Base-by-base conservation (phyloP, 1,284 basidiomycete genomes). In the Puccinia coronata region DNA sequence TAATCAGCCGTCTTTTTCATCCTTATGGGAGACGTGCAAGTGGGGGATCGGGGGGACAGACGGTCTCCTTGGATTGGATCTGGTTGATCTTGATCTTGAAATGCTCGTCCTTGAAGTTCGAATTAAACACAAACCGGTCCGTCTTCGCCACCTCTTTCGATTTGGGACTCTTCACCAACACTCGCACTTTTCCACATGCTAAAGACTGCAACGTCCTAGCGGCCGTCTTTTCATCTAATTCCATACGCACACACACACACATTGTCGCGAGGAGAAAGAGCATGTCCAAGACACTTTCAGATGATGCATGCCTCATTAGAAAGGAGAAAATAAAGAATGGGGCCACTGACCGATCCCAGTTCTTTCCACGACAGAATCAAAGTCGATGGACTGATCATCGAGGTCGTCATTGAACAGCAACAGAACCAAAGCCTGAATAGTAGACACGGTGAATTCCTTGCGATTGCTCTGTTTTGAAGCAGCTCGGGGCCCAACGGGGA, bases 1-100 rank as follows among this genome's bases (percentile, higher is more conserved):
- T n/a, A n/a, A n/a, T n/a, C n/a, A n/a, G n/a, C n/a, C n/a, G n/a
- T n/a, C 39, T 55, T 11, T 11, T n/a, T 73, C 71, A 39, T n/a
- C n/a, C n/a, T n/a, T n/a, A n/a, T n/a, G n/a, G n/a, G n/a, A n/a
- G n/a, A 51, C 39, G 34, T 36, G 1, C 31, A 63, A 65, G 63
- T 51, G 39, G 20, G 49, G 55, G 16, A 53, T 34, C 73, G 53
- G 71, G 43, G 8, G 65, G 14, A 83, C 84, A 61, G 84, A 94
- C 93, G 82, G 93, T 92, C 84, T 95, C 92, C 85, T 95, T 95
- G 67, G 92, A 92, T 87, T 98, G 96, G 82, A 99, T 97, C 74
- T 95, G 94, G 85, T 96, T 98, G 88, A 99, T 96, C 86, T 94
- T 93, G 69, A 99, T 91, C 84, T 92, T 92, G 71, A 91, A 88